Evolutionary conservation across 2,329 filamentous ascomycete genomes (phyloP), one percentile per base, ranked within the genome.

Genomic region (Fusarium luffae): DNA sequence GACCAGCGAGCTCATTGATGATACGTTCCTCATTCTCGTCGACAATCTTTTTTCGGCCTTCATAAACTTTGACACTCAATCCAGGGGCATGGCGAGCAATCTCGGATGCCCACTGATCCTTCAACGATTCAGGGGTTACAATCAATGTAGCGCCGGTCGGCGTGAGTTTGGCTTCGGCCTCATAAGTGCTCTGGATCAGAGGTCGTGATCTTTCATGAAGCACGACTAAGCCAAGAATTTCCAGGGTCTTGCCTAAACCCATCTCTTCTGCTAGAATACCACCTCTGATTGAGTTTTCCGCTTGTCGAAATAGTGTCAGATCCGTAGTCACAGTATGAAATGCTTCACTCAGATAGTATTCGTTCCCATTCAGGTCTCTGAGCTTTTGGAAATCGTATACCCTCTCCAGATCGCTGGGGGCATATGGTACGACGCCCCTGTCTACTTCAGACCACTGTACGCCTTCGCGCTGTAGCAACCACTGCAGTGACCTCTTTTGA

Each of bases 201-300:
- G 5, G 74, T 21, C 65, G 88, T 79, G 54, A 43, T 9, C 75
- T 76, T 18, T 77, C 63, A 75, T 95, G 88, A 25, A 91, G 81
- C 10, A 88, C 82, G n/a, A 94, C 87, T 13, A 95, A 82, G 6
- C 90, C 86, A 46, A 94, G 88, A 4, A 93, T 83, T 79, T 95
- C 93, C 5, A 94, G 83, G 0, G 92, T 95, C 77, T 95, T 95
- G 3, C 92, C 92, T 2, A 95, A 82, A 0, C 92, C 92, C 92
- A 95, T 95, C 77, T 95, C 92, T 75, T 95, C 92, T 0, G 91
- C 89, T 7, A 95, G 81, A 49, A 93, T 90, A 1, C 92, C 92
- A 14, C 89, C 88, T 47, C 79, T 84, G 13, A 88, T 61, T 1
- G 72, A 68, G n/a, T 77, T 75, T 54, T 86, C 80, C 23, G 77